Percentiles rank a stretch among this genome's conserved stretches.
Evolutionary conservation across 768 basidiomycete species (phyloP).

Genomic region (Pleurotus tuoliensis): DNA sequence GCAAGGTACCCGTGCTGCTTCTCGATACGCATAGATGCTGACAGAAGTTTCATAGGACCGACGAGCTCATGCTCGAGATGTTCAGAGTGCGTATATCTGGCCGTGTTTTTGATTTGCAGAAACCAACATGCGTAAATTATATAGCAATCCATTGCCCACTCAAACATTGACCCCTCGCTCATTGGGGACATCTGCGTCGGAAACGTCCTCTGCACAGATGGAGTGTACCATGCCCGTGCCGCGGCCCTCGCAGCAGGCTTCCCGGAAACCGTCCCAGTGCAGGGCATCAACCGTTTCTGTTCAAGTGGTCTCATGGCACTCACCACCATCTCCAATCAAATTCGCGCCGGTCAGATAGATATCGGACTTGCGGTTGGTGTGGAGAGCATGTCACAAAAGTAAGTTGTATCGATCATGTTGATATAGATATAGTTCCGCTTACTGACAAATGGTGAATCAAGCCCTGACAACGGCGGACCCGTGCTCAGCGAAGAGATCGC

Average conservation of each 20-base stretch:
- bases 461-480: slow-evolving; percentile 63
- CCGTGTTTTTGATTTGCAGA: slow-evolving; percentile 10
- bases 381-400: slow-evolving; percentile 84
- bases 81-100: slow-evolving; percentile 49
- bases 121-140: neutral
- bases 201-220: slow-evolving; percentile 62
- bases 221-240: slow-evolving; percentile 66
- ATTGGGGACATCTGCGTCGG: slow-evolving; percentile 81
- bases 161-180: slow-evolving; percentile 56
- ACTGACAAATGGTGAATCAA: slow-evolving; percentile 22
- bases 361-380: slow-evolving; percentile 80
- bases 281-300: slow-evolving; percentile 77
- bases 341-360: slow-evolving; percentile 74
- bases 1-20: slow-evolving; percentile 37
- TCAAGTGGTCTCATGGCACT: slow-evolving; percentile 86
- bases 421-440: neutral
- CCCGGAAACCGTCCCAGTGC: slow-evolving; percentile 71
- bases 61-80: slow-evolving; percentile 79
- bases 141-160: slow-evolving; percentile 57
- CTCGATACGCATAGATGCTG: slow-evolving; percentile 10
- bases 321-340: slow-evolving; percentile 71
- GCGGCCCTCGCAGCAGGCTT: slow-evolving; percentile 79
- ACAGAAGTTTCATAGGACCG: slow-evolving; percentile 41
- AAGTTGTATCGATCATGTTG: slow-evolving; percentile 5
- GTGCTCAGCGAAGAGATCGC: slow-evolving; percentile 60